phyloP scores from a whole-genome alignment of 495 filamentous ascomycete species.

The Aspergillus mulundensis region DNA sequence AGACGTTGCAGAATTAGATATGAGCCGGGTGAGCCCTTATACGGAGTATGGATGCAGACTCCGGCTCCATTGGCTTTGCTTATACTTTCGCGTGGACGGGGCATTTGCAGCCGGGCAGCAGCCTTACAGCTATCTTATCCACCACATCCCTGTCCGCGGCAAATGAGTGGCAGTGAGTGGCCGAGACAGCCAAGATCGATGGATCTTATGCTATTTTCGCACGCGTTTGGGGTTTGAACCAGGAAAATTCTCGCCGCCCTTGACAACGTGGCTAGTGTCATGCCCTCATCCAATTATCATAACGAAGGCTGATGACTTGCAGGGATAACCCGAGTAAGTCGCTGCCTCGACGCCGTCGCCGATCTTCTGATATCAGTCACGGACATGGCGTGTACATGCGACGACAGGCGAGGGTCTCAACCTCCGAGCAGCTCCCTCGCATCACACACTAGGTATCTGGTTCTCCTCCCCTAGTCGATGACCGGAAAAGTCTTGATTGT shows the following conservation, averaged over 20 bases:
- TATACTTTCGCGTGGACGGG: conserved; percentile 13
- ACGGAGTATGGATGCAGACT: not conserved
- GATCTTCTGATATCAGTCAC: conserved; percentile 16
- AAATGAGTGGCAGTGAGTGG: not conserved
- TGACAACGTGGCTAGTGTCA: conserved; percentile 7
- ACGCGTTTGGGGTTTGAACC: conserved; percentile 2
- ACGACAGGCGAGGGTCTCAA: no score
- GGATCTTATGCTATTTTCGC: not conserved
- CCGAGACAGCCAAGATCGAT: not conserved
- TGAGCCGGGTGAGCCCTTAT: not conserved
- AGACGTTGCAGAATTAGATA: not conserved
- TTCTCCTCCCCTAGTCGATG: not conserved
- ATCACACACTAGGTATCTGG: not conserved
- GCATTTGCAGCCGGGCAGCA: conserved; percentile 15
- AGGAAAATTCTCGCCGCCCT: not conserved
- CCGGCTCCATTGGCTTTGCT: conserved; percentile 5
- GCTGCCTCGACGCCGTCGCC: conserved; percentile 4
- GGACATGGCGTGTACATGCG: not conserved
- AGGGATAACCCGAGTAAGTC: conserved; percentile 16
- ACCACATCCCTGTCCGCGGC: conserved; percentile 12
- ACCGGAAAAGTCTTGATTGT: not conserved
- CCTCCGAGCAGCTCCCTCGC: no score
- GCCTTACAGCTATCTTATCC: conserved; percentile 14
- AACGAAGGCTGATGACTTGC: not conserved
- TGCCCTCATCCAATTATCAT: not conserved